phyloP scores from a whole-genome alignment of 768 basidiomycete species.

The Albatrellus ellisii region DNA sequence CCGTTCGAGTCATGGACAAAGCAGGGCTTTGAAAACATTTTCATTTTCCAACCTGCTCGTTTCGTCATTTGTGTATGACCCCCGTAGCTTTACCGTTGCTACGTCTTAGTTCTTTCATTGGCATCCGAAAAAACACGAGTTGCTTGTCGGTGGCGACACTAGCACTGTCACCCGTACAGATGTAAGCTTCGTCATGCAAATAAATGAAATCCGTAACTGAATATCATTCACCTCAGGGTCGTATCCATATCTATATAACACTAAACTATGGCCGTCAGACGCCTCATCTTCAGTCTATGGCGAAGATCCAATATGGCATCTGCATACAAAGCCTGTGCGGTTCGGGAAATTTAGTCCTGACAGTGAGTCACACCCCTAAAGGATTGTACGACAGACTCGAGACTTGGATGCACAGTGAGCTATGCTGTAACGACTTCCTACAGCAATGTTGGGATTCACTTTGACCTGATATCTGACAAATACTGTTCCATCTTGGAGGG shows the following conservation, averaged over 20 bases:
- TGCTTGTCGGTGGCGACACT: slow-evolving; percentile 89
- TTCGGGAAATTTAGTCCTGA: slow-evolving; percentile 89
- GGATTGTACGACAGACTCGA: neutral
- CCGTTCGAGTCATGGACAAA: too few species aligned
- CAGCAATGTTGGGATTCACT: slow-evolving; percentile 63
- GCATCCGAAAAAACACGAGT: slow-evolving; percentile 88
- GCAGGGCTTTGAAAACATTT: too few species aligned
- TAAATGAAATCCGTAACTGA: neutral
- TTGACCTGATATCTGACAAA: slow-evolving; percentile 90
- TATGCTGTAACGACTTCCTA: slow-evolving; percentile 82
- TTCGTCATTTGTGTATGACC: neutral
- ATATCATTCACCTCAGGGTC: too few species aligned
- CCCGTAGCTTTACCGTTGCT: slow-evolving; percentile 3
- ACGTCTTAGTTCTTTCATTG: slow-evolving; percentile 77
- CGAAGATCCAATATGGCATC: slow-evolving; percentile 92
- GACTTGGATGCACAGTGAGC: slow-evolving; percentile 41
- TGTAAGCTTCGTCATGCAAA: slow-evolving; percentile 37
- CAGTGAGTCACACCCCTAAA: slow-evolving; percentile 30
- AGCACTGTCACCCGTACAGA: slow-evolving; percentile 94
- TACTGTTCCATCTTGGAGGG: slow-evolving; percentile 65
- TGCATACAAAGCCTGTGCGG: slow-evolving; percentile 73
- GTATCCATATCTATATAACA: too few species aligned
- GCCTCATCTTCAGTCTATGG: slow-evolving; percentile 88
- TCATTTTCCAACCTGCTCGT: too few species aligned
- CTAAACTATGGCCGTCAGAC: too few species aligned